Base-by-base conservation (phyloP, 768 basidiomycete species). In the Dioszegia crocea region DNA sequence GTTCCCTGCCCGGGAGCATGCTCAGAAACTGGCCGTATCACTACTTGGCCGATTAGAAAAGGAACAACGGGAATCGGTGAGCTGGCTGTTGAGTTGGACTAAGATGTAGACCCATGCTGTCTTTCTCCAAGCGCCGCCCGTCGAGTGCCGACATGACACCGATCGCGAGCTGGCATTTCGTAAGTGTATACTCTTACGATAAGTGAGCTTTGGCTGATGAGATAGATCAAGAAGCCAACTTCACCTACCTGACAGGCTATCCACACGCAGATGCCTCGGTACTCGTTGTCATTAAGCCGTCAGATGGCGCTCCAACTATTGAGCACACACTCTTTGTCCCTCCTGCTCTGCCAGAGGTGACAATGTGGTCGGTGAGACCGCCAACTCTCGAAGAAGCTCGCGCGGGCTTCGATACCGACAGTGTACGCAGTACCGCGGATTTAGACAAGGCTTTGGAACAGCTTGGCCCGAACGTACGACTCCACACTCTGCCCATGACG, bases 281-380 rank as follows among this genome's bases (percentile, higher is more conserved):
- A 12, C 77, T 91, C 19, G 77, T 88, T 9, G 77, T 81, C 1
- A 86, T 75, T 49, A 23, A 26, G 14, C 52, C 27, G 80, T 81
- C 40, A 3, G 27, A 17, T 31, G 46, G 40, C 9, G 14, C 17
- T 19, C 24, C 49, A 12, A 21, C 63, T 30, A 31, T 73, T 29
- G 50, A 52, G 21, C 70, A 74, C 40, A 83, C 85, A 6, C 80
- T 97, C 31, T 91, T 88, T 76, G 86, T 96, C 57, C 90, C 91
- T 1, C 82, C 87, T 55, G 83, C 84, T 19, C 84, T 86, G 51
- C 79, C 84, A 2, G 64, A 61, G 26, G 67, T 64, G 44, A 68
- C 67, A 52, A 85, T 96, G 85, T 97, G 93, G 93, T 87, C 86
- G 5, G 84, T 88, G 2, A 85, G 90, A 16, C 91, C 91, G 0